Percentiles rank a stretch among this genome's conserved stretches.
Conservation (phyloP, 768 basidiomycete genomes). For the Trametes cingulata region DNA sequence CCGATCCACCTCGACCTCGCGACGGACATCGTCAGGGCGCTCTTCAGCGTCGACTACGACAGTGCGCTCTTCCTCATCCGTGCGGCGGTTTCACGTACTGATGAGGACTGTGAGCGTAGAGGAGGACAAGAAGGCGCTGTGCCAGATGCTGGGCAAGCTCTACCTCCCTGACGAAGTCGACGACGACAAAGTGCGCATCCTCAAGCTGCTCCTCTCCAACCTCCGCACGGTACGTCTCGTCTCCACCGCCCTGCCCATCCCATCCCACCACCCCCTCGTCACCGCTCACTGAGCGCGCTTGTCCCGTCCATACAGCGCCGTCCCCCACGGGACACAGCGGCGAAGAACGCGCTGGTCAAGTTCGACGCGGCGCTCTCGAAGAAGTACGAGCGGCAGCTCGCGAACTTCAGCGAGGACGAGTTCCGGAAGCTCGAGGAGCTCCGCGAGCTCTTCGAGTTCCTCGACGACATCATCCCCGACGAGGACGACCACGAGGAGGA, state of each 20-base stretch:
- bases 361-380: slow-evolving; percentile 70
- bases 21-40: slow-evolving; percentile 46
- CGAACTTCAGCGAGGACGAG: slow-evolving; percentile 72
- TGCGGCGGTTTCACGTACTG: not conserved
- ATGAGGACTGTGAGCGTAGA: slow-evolving; percentile 30
- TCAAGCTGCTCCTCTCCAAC: slow-evolving; percentile 63
- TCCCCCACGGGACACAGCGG: slow-evolving; percentile 54
- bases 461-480: slow-evolving; percentile 70
- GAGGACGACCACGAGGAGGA: slow-evolving; percentile 58
- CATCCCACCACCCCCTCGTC: not conserved
- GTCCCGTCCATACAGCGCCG: slow-evolving; percentile 47
- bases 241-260: not conserved
- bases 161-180: slow-evolving; percentile 72
- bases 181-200: slow-evolving; percentile 62
- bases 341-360: slow-evolving; percentile 69
- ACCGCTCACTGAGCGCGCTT: not conserved
- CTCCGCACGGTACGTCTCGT: slow-evolving; percentile 52
- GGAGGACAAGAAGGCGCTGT: slow-evolving; percentile 49
- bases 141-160: slow-evolving; percentile 49
- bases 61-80: slow-evolving; percentile 43
- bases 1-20: slow-evolving; percentile 58
- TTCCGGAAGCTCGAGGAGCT: slow-evolving; percentile 64
- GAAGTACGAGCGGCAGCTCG: slow-evolving; percentile 70
- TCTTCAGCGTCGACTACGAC: slow-evolving; percentile 50
- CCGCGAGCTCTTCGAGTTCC: slow-evolving; percentile 63